Evolutionary conservation across 2,329 filamentous ascomycete genomes (phyloP), one percentile per base, ranked within the genome.

Genomic region (Botrytis porri): DNA sequence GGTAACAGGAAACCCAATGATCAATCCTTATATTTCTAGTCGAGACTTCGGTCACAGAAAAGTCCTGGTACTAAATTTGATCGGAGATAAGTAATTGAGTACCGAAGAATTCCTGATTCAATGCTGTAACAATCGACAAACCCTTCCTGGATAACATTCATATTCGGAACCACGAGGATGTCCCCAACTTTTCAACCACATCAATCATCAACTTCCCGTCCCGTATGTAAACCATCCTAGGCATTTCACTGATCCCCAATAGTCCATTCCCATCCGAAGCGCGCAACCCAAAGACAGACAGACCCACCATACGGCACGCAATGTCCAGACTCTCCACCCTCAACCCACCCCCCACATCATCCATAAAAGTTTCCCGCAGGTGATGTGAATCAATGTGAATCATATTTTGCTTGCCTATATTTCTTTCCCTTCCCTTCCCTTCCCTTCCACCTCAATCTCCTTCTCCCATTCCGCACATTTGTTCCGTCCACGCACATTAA

Each of bases 381-480:
- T 65, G 41, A 65, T 65, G 29, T 48, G 63, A 65, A 65, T 65
- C 63, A 65, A 14, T 20, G 60, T 62, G 60, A 62, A 62, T 41
- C 60, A 62, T 39, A 48, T 10, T 35, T 37, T 37, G 41, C 51
- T n/a, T 65, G 29, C 25, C 60, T 62, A 22, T 14, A n/a, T 18
- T 5, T 25, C 60, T 39, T 61, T 62, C 37, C 60, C 8, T 62
- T n/a, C 22, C 22, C n/a, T 61, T 62, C 37, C 60, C 8, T 62
- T n/a, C 22, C 22, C n/a, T 57, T 57, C 12, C 22, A 48, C 22
- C 29, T 25, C 29, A 14, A 54, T 48, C 29, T 48, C n/a, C 29
- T 25, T 25, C 62, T 32, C 20, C 14, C 2, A 45, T 65, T 57
- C n/a, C 51, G 32, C 29, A 65, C 18, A 35, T 48, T n/a, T 18